Conservation (phyloP, 1,139 yeast genomes). For the Lipomyces yarrowii region DNA sequence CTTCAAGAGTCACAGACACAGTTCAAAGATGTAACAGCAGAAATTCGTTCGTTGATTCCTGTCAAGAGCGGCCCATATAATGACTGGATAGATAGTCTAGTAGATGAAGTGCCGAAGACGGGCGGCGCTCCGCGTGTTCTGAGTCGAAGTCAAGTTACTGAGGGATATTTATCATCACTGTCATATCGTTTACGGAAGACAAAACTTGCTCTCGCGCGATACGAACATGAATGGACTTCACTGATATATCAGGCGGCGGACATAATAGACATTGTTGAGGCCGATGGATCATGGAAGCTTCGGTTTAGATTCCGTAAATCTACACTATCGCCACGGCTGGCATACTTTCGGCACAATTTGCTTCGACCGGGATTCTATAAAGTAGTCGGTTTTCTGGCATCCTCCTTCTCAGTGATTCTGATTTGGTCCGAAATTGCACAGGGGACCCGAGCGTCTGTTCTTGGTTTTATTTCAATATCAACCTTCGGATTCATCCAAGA, state of each 20-base stretch:
- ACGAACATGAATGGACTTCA: constrained; percentile 47
- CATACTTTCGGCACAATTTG: constrained; percentile 47
- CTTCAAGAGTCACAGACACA: constrained; percentile 66
- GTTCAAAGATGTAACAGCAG: constrained; percentile 65
- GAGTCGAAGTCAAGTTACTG: constrained; percentile 34
- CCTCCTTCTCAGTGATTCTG: constrained; percentile 55
- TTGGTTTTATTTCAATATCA: constrained; percentile 52
- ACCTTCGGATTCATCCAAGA: constrained; percentile 44
- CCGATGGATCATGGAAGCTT: constrained; percentile 32
- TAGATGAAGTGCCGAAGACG: constrained; percentile 23
- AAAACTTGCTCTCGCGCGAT: constrained; percentile 40
- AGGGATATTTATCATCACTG: constrained; percentile 36
- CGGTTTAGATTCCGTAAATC: constrained; percentile 40
- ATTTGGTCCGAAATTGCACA: constrained; percentile 77
- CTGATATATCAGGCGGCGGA: constrained; percentile 45
- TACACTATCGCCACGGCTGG: constrained; percentile 45
- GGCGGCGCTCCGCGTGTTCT: constrained; percentile 32
- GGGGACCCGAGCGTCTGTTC: constrained; percentile 64
- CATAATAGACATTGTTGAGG: constrained; percentile 42
- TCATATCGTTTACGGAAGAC: constrained; percentile 36
- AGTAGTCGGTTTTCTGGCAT: constrained; percentile 46
- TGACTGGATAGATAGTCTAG: constrained; percentile 46
- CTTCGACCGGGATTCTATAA: constrained; percentile 54
- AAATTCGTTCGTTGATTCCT: constrained; percentile 55
- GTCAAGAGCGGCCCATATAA: constrained; percentile 44